These are phyloP conservation scores for Ogataea hybrid DNA, from an alignment of 1,139 yeast species.

Conservation along the genomic window DNA sequence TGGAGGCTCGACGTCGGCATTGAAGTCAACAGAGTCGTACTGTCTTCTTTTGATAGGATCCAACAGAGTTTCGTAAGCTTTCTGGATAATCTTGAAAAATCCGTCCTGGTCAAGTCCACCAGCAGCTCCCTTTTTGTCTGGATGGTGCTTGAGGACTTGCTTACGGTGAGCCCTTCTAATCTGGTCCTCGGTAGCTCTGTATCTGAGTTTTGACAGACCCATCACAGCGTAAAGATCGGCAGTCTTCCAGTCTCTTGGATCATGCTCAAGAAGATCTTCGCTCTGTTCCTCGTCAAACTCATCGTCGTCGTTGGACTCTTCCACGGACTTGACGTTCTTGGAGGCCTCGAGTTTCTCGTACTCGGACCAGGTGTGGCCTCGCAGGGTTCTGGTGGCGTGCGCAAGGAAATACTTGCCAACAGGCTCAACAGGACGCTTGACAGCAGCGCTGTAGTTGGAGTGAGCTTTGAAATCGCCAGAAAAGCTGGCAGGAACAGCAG, in stretches of 20 bases:
- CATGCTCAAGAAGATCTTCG: conserved; percentile 72
- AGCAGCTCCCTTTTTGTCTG: too few relatives aligned
- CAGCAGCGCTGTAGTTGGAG: too few relatives aligned
- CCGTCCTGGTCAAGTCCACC: too few relatives aligned
- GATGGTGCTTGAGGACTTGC: conserved; percentile 95
- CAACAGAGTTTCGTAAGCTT: too few relatives aligned
- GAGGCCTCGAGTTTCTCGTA: conserved; percentile 93
- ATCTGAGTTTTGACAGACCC: conserved; percentile 89
- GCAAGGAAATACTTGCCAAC: conserved; percentile 96
- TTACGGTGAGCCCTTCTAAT: conserved; percentile 96
- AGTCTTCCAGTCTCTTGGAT: conserved; percentile 97
- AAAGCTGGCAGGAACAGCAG: too few relatives aligned
- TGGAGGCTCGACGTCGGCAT: too few relatives aligned
- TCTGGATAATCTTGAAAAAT: too few relatives aligned
- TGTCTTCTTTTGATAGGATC: too few relatives aligned
- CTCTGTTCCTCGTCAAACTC: conserved; percentile 74
- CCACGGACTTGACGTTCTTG: conserved; percentile 74
- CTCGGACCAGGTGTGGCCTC: conserved; percentile 99
- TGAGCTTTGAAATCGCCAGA: too few relatives aligned
- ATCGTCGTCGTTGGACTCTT: conserved; percentile 68
- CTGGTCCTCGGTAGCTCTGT: conserved; percentile 89
- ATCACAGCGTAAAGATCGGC: conserved; percentile 96
- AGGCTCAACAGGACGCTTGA: too few relatives aligned
- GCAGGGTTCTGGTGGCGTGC: conserved; percentile 92
- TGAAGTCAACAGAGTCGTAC: too few relatives aligned